Conservation (phyloP, 176 grass and related monocot genomes). For the Raddia distichophylla region DNA sequence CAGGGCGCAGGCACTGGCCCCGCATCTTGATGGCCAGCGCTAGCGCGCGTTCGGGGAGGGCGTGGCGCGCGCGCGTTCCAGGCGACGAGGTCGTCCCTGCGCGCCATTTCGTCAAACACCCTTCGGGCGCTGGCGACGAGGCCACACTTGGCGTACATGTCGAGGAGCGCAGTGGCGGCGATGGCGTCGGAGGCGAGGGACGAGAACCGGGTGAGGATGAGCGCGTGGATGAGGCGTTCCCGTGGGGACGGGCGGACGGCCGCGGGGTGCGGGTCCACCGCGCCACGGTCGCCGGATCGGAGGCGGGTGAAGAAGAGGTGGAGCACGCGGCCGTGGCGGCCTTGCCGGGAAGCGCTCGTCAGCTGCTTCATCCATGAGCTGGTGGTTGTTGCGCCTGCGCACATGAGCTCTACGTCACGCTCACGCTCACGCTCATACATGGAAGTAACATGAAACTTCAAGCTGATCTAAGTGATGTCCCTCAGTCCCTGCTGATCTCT, state of each 20-base stretch:
- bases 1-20: conserved; percentile 36
- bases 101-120: conserved; percentile 61
- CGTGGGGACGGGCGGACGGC: conserved; percentile 40
- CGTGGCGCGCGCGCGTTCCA: conserved; percentile 63
- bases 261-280: conserved; percentile 34
- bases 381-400: neutral
- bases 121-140: conserved; percentile 46
- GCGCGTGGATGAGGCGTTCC: conserved; percentile 50
- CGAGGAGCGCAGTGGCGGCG: conserved; percentile 51
- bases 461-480: too few relatives aligned
- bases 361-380: conserved; percentile 60
- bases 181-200: conserved; percentile 49
- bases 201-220: conserved; percentile 30
- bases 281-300: neutral
- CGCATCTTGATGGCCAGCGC: conserved; percentile 59
- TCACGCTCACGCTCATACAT: too few relatives aligned
- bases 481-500: too few relatives aligned
- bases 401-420: neutral
- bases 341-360: conserved; percentile 48
- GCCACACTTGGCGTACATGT: conserved; percentile 69
- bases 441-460: too few relatives aligned
- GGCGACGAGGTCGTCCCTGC: conserved; percentile 45
- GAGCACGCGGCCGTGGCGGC: conserved; percentile 46
- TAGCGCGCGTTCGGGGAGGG: conserved; percentile 44
- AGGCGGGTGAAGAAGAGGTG: conserved; percentile 53